Evolutionary conservation across 257 asterid genomes (phyloP).

Genomic region (Cordia subcordata): DNA sequence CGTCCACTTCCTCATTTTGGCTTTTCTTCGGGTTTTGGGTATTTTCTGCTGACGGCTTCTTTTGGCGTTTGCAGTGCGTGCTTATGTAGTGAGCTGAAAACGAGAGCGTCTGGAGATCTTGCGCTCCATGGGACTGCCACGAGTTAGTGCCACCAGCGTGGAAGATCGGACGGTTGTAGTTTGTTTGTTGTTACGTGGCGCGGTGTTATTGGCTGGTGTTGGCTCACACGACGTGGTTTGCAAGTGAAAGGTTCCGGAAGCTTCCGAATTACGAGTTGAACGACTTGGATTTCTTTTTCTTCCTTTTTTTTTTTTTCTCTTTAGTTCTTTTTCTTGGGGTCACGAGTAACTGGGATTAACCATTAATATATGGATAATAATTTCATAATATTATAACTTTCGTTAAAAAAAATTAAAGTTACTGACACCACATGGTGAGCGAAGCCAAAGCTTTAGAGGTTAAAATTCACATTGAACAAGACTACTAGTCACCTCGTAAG

Average conservation of each 20-base stretch:
- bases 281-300: too few species aligned
- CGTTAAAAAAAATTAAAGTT: too few species aligned
- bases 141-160: conserved; percentile 30
- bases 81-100: background rate
- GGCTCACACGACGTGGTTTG: conserved; percentile 50
- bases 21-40: background rate
- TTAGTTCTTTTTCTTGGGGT: too few species aligned
- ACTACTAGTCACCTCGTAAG: too few species aligned
- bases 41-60: background rate
- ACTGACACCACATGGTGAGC: too few species aligned
- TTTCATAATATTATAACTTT: too few species aligned
- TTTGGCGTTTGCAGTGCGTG: conserved; percentile 2
- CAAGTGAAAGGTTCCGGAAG: conserved; percentile 34
- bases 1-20: conserved; percentile 82
- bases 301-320: too few species aligned
- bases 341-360: too few species aligned
- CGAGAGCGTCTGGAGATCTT: background rate
- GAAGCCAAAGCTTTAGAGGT: too few species aligned
- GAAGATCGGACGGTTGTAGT: conserved; percentile 35
- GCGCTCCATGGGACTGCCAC: conserved; percentile 28
- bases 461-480: too few species aligned
- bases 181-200: conserved; percentile 31
- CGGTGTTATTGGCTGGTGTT: conserved; percentile 24
- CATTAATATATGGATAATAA: too few species aligned
- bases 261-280: conserved; percentile 10